Evolutionary conservation across 768 basidiomycete genomes (phyloP), one percentile per base, ranked within the genome.

Genomic region (Lentinus brumalis): DNA sequence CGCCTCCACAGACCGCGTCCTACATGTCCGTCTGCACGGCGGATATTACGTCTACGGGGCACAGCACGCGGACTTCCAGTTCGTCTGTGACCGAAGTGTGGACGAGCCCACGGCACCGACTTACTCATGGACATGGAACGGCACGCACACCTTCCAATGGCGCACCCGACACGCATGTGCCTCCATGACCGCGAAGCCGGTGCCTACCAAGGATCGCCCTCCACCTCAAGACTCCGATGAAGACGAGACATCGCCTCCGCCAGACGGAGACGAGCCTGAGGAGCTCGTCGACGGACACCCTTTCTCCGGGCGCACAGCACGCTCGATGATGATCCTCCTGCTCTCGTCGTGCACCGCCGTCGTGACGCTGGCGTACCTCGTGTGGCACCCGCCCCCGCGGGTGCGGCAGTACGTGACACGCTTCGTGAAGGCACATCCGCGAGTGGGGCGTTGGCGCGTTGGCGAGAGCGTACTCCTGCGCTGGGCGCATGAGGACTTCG

Each of bases 401-500:
- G 45, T 73, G 15, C 69, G 69, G n/a, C 62, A 63, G 30, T 47
- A 50, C 35, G 62, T 67, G 42, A 52, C 59, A 29, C 35, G 53
- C 18, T 68, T 61, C 62, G 41, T 66, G 52, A 67, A 68, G 55
- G 45, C 59, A 40, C 71, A 69, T 56, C 68, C 69, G 26, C 57
- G 62, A n/a, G 56, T 69, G 40, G 56, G 63, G 56, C 65, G 63
- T 31, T 80, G 77, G 69, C 73, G 78, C 30, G 73, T 74, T 11
- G 75, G 76, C 3, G 80, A 80, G 57, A 66, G 70, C 42, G 69
- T 75, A 26, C 76, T 84, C 18, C 73, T 81, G 52, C 74, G 73
- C 14, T 82, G 81, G 81, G 79, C 79, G 45, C 72, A 81, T 55
- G 81, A 82, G 60, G 81, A 83, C 51, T 75, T 81, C 71, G 62